Evolutionary conservation across 2,329 filamentous ascomycete species (phyloP).

Genomic region (Podosphaera fusca): DNA sequence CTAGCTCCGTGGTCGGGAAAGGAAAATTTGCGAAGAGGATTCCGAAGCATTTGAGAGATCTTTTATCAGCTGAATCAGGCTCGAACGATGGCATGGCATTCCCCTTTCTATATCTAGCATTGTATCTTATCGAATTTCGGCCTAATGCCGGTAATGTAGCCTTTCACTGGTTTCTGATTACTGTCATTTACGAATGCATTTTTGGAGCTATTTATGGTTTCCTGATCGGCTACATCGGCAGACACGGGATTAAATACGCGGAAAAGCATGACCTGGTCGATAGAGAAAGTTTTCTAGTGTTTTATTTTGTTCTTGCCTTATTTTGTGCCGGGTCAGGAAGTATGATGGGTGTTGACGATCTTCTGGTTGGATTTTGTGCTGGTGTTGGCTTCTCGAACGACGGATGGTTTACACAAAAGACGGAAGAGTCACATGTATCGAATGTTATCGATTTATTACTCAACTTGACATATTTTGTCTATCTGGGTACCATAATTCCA

Average conservation of each 20-base stretch:
- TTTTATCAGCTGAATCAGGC: slow-evolving; percentile 87
- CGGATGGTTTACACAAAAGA: slow-evolving; percentile 96
- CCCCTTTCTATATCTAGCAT: slow-evolving; percentile 78
- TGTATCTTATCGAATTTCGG: slow-evolving; percentile 73
- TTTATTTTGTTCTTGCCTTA: slow-evolving; percentile 90
- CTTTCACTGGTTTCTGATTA: slow-evolving; percentile 72
- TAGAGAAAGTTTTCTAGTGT: slow-evolving; percentile 90
- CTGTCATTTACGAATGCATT: slow-evolving; percentile 84
- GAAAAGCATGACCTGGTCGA: slow-evolving; percentile 75
- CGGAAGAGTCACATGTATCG: slow-evolving; percentile 92
- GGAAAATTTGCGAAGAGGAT: slow-evolving; percentile 96
- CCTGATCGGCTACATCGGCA: slow-evolving; percentile 64
- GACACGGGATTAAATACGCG: slow-evolving; percentile 72
- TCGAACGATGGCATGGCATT: slow-evolving; percentile 99
- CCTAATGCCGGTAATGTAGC: slow-evolving; percentile 44
- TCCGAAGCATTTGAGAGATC: slow-evolving; percentile 86
- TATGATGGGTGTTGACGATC: slow-evolving; percentile 74
- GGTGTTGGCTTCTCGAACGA: slow-evolving; percentile 99
- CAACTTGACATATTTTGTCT: slow-evolving; percentile 96
- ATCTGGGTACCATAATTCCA: slow-evolving; percentile 88
- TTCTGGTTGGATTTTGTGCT: slow-evolving; percentile 81
- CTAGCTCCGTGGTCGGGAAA: slow-evolving; percentile 94
- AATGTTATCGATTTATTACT: slow-evolving; percentile 96
- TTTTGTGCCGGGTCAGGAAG: slow-evolving; percentile 86
- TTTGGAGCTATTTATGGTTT: slow-evolving; percentile 84